A percentile compares a stretch with the other conserved stretches of the same genome.
Conservation (phyloP, 1,139 yeast genomes). For the Pneumocystis sp. region DNA sequence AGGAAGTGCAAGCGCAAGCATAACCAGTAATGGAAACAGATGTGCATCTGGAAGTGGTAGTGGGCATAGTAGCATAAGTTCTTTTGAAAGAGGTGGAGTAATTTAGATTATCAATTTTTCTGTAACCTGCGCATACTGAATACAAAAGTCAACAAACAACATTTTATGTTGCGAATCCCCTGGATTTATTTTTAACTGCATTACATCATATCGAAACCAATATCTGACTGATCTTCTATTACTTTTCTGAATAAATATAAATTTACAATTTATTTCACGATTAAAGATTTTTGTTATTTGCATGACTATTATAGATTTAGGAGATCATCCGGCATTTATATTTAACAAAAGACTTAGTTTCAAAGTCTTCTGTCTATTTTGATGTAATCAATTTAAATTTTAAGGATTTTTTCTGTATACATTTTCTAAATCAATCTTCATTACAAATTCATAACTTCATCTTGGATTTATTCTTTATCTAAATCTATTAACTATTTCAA, state of each 20-base stretch:
- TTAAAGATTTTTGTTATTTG: neutral
- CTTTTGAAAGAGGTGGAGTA: neutral
- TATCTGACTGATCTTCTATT: neutral
- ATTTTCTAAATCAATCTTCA: neutral
- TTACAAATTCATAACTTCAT: neutral
- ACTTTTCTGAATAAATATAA: neutral
- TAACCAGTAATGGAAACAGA: neutral
- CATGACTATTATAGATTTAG: neutral
- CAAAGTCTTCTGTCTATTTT: neutral
- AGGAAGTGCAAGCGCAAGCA: neutral
- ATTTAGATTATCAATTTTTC: neutral
- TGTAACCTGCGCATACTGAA: neutral
- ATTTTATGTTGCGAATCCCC: neutral
- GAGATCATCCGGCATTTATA: neutral
- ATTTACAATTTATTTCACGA: neutral
- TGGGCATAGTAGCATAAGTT: neutral
- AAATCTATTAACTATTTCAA: neutral
- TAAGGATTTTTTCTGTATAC: neutral
- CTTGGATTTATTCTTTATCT: neutral
- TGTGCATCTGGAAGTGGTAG: neutral
- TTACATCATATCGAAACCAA: neutral
- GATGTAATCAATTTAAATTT: neutral
- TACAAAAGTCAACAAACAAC: neutral
- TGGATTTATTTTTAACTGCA: neutral
- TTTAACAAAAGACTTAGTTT: neutral